Evolutionary conservation across 2,329 filamentous ascomycete species (phyloP).

Genomic region (Colletotrichum lentis): DNA sequence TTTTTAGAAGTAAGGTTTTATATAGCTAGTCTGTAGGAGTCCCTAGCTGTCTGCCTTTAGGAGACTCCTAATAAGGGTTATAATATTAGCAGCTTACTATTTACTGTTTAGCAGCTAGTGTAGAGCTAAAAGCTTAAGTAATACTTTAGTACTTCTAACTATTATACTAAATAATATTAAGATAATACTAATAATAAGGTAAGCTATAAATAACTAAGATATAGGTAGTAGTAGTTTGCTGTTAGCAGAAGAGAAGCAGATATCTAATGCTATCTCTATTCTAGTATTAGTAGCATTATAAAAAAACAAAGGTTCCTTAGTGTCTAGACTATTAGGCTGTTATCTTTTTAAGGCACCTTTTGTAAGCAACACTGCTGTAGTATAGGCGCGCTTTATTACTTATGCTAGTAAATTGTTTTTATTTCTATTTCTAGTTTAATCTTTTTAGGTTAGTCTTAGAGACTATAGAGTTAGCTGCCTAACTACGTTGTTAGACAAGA

Average conservation of each 20-base stretch:
- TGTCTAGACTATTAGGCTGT: not conserved
- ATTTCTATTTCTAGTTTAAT: not conserved
- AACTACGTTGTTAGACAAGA: not conserved
- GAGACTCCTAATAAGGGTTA: no score
- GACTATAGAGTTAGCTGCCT: not conserved
- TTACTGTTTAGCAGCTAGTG: no score
- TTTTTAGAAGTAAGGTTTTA: no score
- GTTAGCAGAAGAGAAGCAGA: not conserved
- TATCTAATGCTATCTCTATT: not conserved
- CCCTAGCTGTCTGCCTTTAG: no score
- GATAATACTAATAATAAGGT: not conserved
- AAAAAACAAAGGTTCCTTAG: not conserved
- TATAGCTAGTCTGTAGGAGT: no score
- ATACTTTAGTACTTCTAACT: no score
- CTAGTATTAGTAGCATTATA: not conserved
- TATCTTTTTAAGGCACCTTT: not conserved
- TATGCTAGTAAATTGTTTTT: not conserved
- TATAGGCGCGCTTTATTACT: not conserved
- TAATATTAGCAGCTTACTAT: no score
- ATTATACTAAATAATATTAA: no score
- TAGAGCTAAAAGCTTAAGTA: no score
- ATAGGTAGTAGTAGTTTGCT: not conserved
- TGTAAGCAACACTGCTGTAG: not conserved
- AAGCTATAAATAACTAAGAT: not conserved
- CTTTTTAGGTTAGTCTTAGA: not conserved